phyloP scores from a whole-genome alignment of 768 basidiomycete species.

The Suillus hirtellus region DNA sequence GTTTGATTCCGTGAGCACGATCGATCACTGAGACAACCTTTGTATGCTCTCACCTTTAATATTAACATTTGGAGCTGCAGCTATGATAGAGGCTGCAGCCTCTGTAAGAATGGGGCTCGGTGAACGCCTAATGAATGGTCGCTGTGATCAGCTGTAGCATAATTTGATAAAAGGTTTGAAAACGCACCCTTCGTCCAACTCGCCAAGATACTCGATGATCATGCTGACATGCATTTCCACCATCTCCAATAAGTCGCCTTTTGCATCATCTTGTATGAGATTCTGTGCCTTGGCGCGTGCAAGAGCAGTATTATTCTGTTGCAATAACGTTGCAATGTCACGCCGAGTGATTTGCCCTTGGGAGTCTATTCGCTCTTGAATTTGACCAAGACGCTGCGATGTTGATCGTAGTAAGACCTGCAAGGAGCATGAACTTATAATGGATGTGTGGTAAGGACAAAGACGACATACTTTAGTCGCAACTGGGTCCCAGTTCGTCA shows the following conservation, averaged over 20 bases:
- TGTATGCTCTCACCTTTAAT: slow-evolving; percentile 50
- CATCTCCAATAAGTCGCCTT: slow-evolving; percentile 61
- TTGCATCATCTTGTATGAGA: slow-evolving; percentile 60
- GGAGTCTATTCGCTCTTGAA: slow-evolving; percentile 70
- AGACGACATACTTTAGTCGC: slow-evolving; percentile 28
- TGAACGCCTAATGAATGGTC: slow-evolving; percentile 31
- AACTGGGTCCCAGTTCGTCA: slow-evolving; percentile 32
- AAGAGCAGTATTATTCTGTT: slow-evolving; percentile 57
- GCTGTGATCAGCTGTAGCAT: slow-evolving; percentile 5
- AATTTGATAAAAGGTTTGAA: slow-evolving; percentile 5
- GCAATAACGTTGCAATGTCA: slow-evolving; percentile 68
- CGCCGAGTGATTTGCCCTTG: slow-evolving; percentile 59
- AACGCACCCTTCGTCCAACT: slow-evolving; percentile 52
- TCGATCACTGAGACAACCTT: too few species aligned
- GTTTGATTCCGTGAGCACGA: not conserved
- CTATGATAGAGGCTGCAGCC: slow-evolving; percentile 69
- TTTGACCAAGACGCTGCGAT: slow-evolving; percentile 64
- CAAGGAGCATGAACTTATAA: slow-evolving; percentile 1
- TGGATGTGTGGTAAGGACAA: not conserved
- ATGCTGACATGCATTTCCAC: slow-evolving; percentile 69
- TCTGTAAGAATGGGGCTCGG: slow-evolving; percentile 59
- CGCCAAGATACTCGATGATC: slow-evolving; percentile 56
- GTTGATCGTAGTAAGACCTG: slow-evolving; percentile 66
- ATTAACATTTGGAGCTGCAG: slow-evolving; percentile 54
- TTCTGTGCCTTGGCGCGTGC: slow-evolving; percentile 76